Base-by-base conservation (phyloP, 345 rosid genomes). In the Conringia planisiliqua region DNA sequence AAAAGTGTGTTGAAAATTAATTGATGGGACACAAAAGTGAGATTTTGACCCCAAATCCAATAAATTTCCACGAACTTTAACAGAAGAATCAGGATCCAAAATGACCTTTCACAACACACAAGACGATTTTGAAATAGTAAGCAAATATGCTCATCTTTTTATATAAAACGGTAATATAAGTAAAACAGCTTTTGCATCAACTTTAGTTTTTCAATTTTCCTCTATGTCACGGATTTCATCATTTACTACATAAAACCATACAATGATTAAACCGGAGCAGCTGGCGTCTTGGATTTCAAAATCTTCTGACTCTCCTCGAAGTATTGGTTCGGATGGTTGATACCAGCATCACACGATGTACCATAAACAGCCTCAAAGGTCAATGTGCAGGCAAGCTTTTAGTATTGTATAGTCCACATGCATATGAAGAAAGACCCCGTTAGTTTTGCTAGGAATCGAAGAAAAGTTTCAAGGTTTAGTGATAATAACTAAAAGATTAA, bases 291-390 rank as follows among this genome's bases (percentile, higher is more conserved):
- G 24, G 87, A 62, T 76, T 85, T 82, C 69, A 92, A 71, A 79
- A 85, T 75, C 82, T 85, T 86, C 79, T 83, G 93, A 85, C 91
- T 89, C 82, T 95, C 97, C 47, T 70, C 83, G 69, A 92, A 89
- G 83, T 90, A 92, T 75, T 90, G 97, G 62, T 87, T 92, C 4
- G 97, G 97, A 85, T 95, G 99, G 74, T 92, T 95, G 82, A 92
- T 86, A 24, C 97, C 97, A 62, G 92, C 79, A 80, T 90, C 97
- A 64, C 85, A 82, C 22, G 91, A 72, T 64, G 85, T 77, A 50
- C 85, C 83, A 59, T 92, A 92, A 73, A 92, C 79, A 62, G 89
- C 90, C 81, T 92, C 99, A 71, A 90, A 95, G 2, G 92, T 89
- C 67, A 92, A 73, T 20, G 99, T 95, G 84, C 98, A 95, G 9